phyloP scores from a whole-genome alignment of 2,329 filamentous ascomycete genomes.

The Xenoacremonium recifei region DNA sequence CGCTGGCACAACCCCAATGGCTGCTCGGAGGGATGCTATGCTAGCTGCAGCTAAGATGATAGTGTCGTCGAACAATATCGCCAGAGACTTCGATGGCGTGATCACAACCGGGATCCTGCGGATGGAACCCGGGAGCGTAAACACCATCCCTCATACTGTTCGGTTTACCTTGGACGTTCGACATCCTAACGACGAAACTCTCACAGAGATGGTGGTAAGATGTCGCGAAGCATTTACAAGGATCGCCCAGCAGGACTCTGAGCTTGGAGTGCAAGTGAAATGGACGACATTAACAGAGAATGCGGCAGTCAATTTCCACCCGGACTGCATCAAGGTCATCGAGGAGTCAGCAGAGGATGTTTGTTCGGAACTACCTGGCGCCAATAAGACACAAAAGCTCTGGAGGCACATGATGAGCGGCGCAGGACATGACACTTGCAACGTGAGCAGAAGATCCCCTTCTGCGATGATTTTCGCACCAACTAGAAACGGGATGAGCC shows the following conservation, averaged over 20 bases:
- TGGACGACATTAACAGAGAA: conserved; percentile 28
- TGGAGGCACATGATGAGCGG: neutral
- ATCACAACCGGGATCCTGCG: conserved; percentile 30
- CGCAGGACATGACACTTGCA: neutral
- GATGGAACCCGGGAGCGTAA: conserved; percentile 36
- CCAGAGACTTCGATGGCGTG: conserved; percentile 23
- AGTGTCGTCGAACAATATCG: conserved; percentile 24
- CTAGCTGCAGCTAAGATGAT: conserved; percentile 36
- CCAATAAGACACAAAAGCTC: conserved; percentile 28
- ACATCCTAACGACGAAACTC: conserved; percentile 68
- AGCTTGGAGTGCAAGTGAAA: conserved; percentile 33
- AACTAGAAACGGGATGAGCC: neutral
- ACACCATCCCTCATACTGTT: conserved; percentile 13
- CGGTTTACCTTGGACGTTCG: conserved; percentile 60
- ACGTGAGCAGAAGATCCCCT: neutral
- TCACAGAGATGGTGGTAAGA: conserved; percentile 35
- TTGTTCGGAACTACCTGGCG: conserved; percentile 43
- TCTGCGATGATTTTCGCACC: neutral
- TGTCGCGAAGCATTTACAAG: conserved; percentile 35
- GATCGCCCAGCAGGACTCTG: conserved; percentile 16
- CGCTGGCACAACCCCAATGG: conserved; percentile 31
- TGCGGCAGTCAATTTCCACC: conserved; percentile 61
- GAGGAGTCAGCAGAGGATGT: conserved; percentile 54
- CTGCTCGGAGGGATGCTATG: conserved; percentile 32
- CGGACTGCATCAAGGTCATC: conserved; percentile 65